Base-by-base conservation (phyloP, 23 red algal genomes). In the Agarophyton chilense region DNA sequence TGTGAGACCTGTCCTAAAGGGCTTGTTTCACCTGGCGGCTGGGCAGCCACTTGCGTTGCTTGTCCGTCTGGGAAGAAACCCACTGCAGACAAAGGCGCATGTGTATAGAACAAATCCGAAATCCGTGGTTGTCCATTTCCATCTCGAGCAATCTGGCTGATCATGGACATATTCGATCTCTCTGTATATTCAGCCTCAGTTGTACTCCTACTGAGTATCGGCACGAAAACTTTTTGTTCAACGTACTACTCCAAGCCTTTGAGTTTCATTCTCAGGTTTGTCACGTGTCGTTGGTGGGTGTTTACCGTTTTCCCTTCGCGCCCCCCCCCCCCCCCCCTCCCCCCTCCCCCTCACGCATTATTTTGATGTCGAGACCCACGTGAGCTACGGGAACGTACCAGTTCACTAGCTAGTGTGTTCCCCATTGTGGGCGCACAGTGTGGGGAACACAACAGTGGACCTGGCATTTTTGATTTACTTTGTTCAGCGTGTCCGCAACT, bases 1-100 rank as follows among this genome's bases (percentile, higher is more conserved):
- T 74, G 68, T 26, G 47, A 74, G 22, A 43, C 3, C 21, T 74
- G 68, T 49, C 29, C 40, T 1, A 1, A 49, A 33, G 68, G 68
- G 40, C 14, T 49, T 14, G 68, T 74, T 47, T 74, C 68, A 9
- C 40, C 68, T 47, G 68, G 68, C 0, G 68, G 68, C 12, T 74
- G 68, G 68, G 25, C 68, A 29, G 40, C 68, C 17, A 46, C 68
- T 47, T 74, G 68, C 43, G 41, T 74, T 26, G 43, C 68, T 21
- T 74, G 68, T n/a, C 40, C 68, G 33, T 49, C 68, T 24, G 68
- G 68, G 24, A 74, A 74, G 43, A 43, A 49, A 25, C 68, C 68
- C 4, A 39, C 45, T 29, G 41, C 2, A 39, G 40, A 34, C 38
- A 47, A 18, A 26, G 68, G 68, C 41, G 41, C 68, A 35, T 74